Evolutionary conservation across 257 asterid genomes (phyloP).

Genomic region (Solanum chaucha): DNA sequence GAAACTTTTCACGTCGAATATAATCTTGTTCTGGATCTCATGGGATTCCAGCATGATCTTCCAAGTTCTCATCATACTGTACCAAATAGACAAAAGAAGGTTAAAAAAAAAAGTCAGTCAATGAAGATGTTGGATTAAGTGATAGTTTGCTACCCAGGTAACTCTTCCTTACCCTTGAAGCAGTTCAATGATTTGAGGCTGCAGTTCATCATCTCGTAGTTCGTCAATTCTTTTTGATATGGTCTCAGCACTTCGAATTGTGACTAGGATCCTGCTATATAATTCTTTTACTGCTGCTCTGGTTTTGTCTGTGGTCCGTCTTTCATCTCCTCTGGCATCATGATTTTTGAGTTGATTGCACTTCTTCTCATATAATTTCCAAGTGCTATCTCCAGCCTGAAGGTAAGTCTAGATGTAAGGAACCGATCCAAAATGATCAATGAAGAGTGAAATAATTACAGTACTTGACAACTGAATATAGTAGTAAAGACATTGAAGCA

Average conservation of each 20-base stretch:
- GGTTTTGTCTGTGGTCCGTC: constrained; percentile 54
- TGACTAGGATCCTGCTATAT: constrained; percentile 78
- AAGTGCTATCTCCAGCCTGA: constrained; percentile 73
- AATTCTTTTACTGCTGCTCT: constrained; percentile 77
- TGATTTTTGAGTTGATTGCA: constrained; percentile 61
- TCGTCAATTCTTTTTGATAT: constrained; percentile 72
- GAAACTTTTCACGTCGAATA: constrained; percentile 59
- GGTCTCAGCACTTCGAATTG: constrained; percentile 85
- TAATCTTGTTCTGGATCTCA: constrained; percentile 81
- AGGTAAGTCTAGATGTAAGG: neutral
- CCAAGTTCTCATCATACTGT: constrained; percentile 82
- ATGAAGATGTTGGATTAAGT: neutral
- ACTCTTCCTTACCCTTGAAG: constrained; percentile 61
- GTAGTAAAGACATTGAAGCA: neutral
- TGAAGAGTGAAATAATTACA: neutral
- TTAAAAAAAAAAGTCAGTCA: neutral
- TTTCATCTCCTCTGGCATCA: constrained; percentile 70
- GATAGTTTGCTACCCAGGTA: neutral
- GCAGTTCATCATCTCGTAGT: constrained; percentile 74
- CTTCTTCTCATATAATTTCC: constrained; percentile 60
- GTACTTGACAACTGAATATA: neutral
- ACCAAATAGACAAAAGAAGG: constrained; percentile 1
- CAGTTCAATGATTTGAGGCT: constrained; percentile 80
- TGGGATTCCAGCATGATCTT: constrained; percentile 66
- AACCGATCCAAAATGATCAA: neutral